Conservation (phyloP, 352 stramenopile species). For the Discostella stelligera region DNA sequence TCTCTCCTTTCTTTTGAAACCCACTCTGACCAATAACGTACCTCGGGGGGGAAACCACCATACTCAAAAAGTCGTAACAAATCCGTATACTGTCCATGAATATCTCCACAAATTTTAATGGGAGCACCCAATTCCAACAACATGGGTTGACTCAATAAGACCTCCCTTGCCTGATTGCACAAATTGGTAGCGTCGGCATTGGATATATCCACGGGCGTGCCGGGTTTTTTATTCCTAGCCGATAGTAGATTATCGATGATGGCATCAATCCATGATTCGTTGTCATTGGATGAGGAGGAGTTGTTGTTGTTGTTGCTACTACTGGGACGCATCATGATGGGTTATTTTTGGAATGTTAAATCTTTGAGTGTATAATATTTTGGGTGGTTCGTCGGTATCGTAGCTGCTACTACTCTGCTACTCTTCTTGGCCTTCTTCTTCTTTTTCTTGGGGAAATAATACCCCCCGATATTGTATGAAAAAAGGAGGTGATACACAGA, state of each 20-base stretch:
- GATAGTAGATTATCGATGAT: conserved; percentile 81
- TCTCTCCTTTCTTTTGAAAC: not conserved
- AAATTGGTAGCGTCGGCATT: conserved; percentile 74
- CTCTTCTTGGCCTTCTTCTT: too few species aligned
- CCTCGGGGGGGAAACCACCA: conserved; percentile 76
- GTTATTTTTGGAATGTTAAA: too few species aligned
- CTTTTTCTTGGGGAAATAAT: too few species aligned
- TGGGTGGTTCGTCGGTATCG: too few species aligned
- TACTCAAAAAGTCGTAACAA: conserved; percentile 89
- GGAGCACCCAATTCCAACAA: conserved; percentile 92
- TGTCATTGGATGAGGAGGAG: conserved; percentile 1
- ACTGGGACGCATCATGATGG: conserved; percentile 51
- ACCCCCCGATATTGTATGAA: too few species aligned
- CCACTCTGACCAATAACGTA: conserved; percentile 6
- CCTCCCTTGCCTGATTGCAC: conserved; percentile 63
- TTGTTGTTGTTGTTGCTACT: conserved; percentile 25
- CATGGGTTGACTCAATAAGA: conserved; percentile 90
- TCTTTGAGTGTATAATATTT: too few species aligned
- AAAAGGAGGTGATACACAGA: too few species aligned
- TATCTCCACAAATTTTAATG: conserved; percentile 94
- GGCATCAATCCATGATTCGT: conserved; percentile 78
- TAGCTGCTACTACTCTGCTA: too few species aligned
- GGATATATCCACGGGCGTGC: conserved; percentile 78
- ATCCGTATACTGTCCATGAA: conserved; percentile 90
- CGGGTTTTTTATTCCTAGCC: conserved; percentile 79